Percentiles rank a stretch among this genome's conserved stretches.
Conservation (phyloP, 2,329 filamentous ascomycete species). For the Cordyceps farinosa region DNA sequence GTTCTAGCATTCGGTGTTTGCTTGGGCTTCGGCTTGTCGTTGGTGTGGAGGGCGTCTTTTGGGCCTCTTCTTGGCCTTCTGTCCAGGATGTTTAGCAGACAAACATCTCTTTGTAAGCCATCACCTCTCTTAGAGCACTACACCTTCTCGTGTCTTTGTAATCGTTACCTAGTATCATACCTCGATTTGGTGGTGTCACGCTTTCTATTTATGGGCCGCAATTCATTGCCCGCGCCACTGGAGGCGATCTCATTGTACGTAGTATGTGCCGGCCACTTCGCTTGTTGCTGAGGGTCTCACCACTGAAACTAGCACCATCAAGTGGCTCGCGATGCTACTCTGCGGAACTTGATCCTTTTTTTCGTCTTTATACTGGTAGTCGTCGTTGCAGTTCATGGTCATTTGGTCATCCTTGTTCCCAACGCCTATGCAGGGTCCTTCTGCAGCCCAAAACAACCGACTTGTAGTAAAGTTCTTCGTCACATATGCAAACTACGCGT, state of each 20-base stretch:
- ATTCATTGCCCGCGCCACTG: too few relatives aligned
- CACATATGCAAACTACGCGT: background rate
- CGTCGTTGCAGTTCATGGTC: background rate
- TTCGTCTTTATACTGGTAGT: background rate
- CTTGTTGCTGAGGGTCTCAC: constrained; percentile 8
- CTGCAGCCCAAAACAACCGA: background rate
- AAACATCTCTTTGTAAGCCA: background rate
- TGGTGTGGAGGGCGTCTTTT: background rate
- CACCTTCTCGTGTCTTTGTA: background rate
- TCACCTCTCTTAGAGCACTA: background rate
- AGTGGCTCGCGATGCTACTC: constrained; percentile 5
- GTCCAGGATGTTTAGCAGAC: background rate
- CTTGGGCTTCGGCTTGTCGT: constrained; percentile 2
- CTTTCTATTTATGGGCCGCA: background rate
- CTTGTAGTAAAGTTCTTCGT: background rate
- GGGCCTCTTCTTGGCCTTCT: background rate
- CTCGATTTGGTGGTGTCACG: background rate
- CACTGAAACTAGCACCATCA: background rate
- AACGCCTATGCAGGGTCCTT: background rate
- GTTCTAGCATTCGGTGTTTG: background rate
- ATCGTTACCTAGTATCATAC: background rate
- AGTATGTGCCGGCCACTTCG: background rate
- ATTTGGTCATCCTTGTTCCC: background rate
- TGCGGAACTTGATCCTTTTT: background rate
- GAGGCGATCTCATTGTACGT: background rate